Percentiles rank a stretch among this genome's conserved stretches.
Evolutionary conservation across 345 rosid genomes (phyloP).

Genomic region (Salix dunnii): DNA sequence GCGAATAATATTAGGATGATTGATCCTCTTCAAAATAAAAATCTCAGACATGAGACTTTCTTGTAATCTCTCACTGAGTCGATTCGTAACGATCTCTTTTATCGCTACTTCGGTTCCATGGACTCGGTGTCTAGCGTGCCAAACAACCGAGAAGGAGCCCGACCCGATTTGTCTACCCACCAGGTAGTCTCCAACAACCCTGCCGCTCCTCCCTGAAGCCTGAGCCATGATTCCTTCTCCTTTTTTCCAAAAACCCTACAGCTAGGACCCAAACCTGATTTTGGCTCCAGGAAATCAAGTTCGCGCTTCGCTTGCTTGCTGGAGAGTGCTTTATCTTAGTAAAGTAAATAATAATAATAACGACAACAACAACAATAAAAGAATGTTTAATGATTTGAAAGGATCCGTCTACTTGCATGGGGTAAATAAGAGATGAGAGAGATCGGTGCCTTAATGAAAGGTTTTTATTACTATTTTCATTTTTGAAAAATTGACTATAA

Average conservation of each 20-base stretch:
- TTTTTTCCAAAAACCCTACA: background rate
- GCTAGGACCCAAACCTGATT: background rate
- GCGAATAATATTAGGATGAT: slow-evolving; percentile 85
- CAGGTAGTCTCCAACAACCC: slow-evolving; percentile 84
- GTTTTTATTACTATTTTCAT: too few species aligned
- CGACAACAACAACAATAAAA: too few species aligned
- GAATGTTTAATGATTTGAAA: background rate
- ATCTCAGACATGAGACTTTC: slow-evolving; percentile 95
- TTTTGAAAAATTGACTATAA: too few species aligned
- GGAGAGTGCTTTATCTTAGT: background rate
- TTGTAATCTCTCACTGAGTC: slow-evolving; percentile 77
- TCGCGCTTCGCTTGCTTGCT: background rate
- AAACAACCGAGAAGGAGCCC: slow-evolving; percentile 96
- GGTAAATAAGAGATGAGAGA: background rate
- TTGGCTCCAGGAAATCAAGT: background rate
- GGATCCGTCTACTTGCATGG: background rate
- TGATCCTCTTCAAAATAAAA: slow-evolving; percentile 58
- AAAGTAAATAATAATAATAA: too few species aligned
- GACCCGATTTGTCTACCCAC: slow-evolving; percentile 86
- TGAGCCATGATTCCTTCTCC: slow-evolving; percentile 50
- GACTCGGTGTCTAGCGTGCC: slow-evolving; percentile 83
- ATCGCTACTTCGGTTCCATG: slow-evolving; percentile 94
- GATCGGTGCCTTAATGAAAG: too few species aligned
- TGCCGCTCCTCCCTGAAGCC: slow-evolving; percentile 44
- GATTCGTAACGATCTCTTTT: slow-evolving; percentile 69